Evolutionary conservation across 192 early-diverging fungal genomes (phyloP).

Genomic region (Ambispora gerdemannii): DNA sequence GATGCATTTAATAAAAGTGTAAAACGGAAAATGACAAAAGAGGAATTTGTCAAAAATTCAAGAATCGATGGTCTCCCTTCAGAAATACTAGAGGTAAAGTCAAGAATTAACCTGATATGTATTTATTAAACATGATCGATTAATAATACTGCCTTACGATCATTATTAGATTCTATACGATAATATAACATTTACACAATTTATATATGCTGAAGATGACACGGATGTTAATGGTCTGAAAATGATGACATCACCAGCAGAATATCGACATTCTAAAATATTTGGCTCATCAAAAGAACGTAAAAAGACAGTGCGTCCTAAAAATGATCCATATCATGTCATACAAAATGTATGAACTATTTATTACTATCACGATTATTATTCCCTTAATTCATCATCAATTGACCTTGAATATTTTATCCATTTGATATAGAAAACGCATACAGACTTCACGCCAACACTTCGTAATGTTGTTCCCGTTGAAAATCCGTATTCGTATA

Average conservation of each 20-base stretch:
- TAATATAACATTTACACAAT: constrained; percentile 54
- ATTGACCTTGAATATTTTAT: neutral
- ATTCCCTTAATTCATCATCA: too few relatives aligned
- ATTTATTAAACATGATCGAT: neutral
- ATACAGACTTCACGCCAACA: constrained; percentile 20
- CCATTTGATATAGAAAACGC: constrained; percentile 14
- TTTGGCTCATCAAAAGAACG: constrained; percentile 23
- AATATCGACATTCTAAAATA: constrained; percentile 7
- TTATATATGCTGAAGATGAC: constrained; percentile 54
- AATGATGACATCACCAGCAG: constrained; percentile 29
- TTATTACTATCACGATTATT: too few relatives aligned
- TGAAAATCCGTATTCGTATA: constrained; percentile 28
- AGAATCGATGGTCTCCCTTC: constrained; percentile 66
- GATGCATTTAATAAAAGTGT: constrained; percentile 84
- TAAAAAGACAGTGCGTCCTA: constrained; percentile 30
- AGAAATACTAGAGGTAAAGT: constrained; percentile 66
- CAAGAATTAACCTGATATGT: neutral
- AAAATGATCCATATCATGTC: constrained; percentile 41
- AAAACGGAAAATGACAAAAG: constrained; percentile 77
- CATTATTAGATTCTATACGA: constrained; percentile 52
- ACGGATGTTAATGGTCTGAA: constrained; percentile 42
- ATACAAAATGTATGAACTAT: constrained; percentile 40
- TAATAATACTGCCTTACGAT: neutral
- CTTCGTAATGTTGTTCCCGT: constrained; percentile 10
- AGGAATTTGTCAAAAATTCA: constrained; percentile 70